Evolutionary conservation across 768 basidiomycete genomes (phyloP).

Genomic region (Strobilomyces echinocephalus): DNA sequence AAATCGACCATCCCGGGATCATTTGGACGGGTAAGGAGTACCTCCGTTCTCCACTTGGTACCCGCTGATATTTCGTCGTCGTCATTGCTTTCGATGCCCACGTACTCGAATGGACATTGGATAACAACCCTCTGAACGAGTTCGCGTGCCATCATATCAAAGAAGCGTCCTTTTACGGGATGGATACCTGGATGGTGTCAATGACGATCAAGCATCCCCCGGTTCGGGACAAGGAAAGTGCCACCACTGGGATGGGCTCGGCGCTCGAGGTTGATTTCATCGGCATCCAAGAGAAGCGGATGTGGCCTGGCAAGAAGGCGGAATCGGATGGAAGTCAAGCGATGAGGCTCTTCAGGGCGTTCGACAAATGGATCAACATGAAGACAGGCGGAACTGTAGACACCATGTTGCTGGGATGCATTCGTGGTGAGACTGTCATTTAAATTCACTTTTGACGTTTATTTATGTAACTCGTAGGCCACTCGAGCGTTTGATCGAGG

Average conservation of each 20-base stretch:
- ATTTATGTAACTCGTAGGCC: too few species aligned
- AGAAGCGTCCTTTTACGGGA: slow-evolving; percentile 82
- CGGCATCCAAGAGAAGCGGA: slow-evolving; percentile 76
- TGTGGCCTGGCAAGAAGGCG: slow-evolving; percentile 71
- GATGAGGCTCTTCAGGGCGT: slow-evolving; percentile 67
- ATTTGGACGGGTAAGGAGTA: slow-evolving; percentile 72
- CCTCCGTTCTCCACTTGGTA: not conserved
- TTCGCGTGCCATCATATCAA: slow-evolving; percentile 83
- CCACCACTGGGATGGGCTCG: not conserved
- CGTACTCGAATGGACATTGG: slow-evolving; percentile 79
- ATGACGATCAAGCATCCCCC: slow-evolving; percentile 58
- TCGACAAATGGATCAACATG: slow-evolving; percentile 72
- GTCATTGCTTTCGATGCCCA: slow-evolving; percentile 91
- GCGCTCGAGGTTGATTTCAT: slow-evolving; percentile 66
- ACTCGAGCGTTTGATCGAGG: too few species aligned
- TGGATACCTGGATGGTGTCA: slow-evolving; percentile 67
- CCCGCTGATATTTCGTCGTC: not conserved
- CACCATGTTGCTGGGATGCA: slow-evolving; percentile 61
- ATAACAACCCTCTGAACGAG: slow-evolving; percentile 72
- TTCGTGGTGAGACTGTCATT: slow-evolving; percentile 54
- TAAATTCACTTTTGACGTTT: too few species aligned
- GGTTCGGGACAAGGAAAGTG: not conserved
- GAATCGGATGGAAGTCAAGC: slow-evolving; percentile 50
- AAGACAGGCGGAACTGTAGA: slow-evolving; percentile 64
- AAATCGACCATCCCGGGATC: slow-evolving; percentile 70